These are phyloP conservation scores for Trichoderma hamatum DNA, from an alignment of 2,329 filamentous ascomycete genomes.

Conservation along the genomic window DNA sequence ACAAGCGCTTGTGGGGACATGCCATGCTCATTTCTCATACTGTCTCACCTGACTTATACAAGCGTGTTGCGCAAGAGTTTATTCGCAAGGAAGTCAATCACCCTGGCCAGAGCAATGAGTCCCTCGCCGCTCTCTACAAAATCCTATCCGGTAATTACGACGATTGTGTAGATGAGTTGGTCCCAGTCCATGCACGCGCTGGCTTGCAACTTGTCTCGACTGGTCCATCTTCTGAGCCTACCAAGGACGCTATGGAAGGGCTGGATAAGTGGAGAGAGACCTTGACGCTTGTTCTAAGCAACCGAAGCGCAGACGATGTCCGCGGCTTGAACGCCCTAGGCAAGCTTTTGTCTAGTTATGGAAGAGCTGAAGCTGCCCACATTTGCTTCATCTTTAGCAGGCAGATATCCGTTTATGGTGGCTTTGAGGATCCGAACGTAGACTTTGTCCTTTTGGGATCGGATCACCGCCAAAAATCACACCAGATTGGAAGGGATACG, in stretches of 20 bases:
- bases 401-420: slow-evolving; percentile 71
- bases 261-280: slow-evolving; percentile 95
- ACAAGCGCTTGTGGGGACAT: slow-evolving; percentile 94
- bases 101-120: slow-evolving; percentile 76
- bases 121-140: slow-evolving; percentile 88
- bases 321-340: slow-evolving; percentile 80
- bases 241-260: slow-evolving; percentile 77
- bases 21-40: slow-evolving; percentile 85
- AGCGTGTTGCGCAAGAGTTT: slow-evolving; percentile 92
- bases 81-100: slow-evolving; percentile 92
- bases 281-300: slow-evolving; percentile 80
- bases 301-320: slow-evolving; percentile 79
- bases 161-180: slow-evolving; percentile 93
- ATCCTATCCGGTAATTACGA: slow-evolving; percentile 92
- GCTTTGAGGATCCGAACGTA: slow-evolving; percentile 76
- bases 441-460: slow-evolving; percentile 84
- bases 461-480: slow-evolving; percentile 72
- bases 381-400: slow-evolving; percentile 91
- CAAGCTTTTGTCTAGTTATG: slow-evolving; percentile 80
- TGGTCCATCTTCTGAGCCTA: slow-evolving; percentile 60
- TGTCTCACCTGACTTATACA: slow-evolving; percentile 81
- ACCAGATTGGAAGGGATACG: slow-evolving; percentile 75
- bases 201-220: slow-evolving; percentile 89
- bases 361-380: slow-evolving; percentile 87
- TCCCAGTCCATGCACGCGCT: slow-evolving; percentile 87